Evolutionary conservation across 352 stramenopile genomes (phyloP).

Genomic region (Phytophthora multivora): DNA sequence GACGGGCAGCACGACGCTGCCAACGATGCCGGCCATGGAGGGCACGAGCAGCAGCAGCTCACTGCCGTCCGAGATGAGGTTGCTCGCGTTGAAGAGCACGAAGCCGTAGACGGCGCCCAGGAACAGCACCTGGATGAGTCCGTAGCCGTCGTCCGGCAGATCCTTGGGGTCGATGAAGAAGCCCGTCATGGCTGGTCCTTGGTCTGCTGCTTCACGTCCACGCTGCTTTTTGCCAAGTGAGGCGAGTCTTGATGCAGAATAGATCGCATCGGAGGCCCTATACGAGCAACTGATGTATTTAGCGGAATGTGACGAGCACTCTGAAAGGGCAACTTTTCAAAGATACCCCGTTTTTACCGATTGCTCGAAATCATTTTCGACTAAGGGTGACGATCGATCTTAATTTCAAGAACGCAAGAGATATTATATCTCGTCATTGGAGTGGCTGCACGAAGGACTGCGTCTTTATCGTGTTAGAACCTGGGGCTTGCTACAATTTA

Average conservation of each 20-base stretch:
- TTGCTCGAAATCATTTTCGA: slow-evolving; percentile 32
- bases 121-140: slow-evolving; percentile 93
- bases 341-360: slow-evolving; percentile 22
- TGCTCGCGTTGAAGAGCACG: slow-evolving; percentile 96
- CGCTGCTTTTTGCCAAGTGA: slow-evolving; percentile 43
- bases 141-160: slow-evolving; percentile 75
- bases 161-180: slow-evolving; percentile 90
- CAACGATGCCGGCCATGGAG: slow-evolving; percentile 95
- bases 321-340: slow-evolving; percentile 2
- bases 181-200: slow-evolving; percentile 29
- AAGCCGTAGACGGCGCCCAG: slow-evolving; percentile 96
- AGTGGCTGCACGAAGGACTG: too few species aligned
- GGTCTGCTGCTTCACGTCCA: slow-evolving; percentile 9
- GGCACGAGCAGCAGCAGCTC: slow-evolving; percentile 97
- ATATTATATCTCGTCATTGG: too few species aligned
- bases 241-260: not conserved
- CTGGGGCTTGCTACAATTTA: too few species aligned
- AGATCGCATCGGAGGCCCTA: not conserved
- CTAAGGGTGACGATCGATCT: not conserved
- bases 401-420: too few species aligned
- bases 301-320: not conserved
- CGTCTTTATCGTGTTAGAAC: too few species aligned
- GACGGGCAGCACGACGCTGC: slow-evolving; percentile 96
- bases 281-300: not conserved
- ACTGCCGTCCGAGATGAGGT: slow-evolving; percentile 98